Conservation (phyloP, 208 protist species). For the Lotmaria passim region DNA sequence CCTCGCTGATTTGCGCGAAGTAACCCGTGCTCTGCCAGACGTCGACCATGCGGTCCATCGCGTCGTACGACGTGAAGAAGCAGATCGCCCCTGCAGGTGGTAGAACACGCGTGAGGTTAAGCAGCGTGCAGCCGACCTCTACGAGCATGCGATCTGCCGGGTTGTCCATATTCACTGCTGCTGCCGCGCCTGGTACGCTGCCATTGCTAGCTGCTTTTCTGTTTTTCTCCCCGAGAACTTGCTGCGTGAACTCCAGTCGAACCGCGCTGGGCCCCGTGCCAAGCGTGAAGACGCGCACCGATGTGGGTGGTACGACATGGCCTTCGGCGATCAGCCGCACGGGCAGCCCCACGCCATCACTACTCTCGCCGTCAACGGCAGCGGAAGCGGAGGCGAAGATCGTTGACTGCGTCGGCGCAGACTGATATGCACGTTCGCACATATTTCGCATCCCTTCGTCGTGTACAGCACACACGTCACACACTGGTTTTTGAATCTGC, state of each 20-base stretch:
- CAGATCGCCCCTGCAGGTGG: constrained; percentile 92
- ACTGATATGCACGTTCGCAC: no score
- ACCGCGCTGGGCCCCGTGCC: constrained; percentile 60
- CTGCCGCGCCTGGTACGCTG: neutral
- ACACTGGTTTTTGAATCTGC: no score
- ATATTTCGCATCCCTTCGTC: no score
- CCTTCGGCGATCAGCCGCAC: constrained; percentile 64
- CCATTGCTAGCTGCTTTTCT: neutral
- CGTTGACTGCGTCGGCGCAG: no score
- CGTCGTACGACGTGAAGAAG: constrained; percentile 95
- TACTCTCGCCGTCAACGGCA: neutral
- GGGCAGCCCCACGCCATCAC: constrained; percentile 34
- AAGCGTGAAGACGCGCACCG: constrained; percentile 74
- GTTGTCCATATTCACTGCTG: neutral
- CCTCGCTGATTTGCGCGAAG: constrained; percentile 66
- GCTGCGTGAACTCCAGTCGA: constrained; percentile 63
- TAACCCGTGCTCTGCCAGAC: constrained; percentile 44
- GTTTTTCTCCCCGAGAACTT: neutral
- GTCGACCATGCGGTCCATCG: constrained; percentile 66
- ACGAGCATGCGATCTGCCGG: constrained; percentile 28
- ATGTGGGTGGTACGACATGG: constrained; percentile 87
- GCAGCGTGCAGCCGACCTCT: constrained; percentile 74
- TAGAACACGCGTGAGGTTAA: constrained; percentile 90
- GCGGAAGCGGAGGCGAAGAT: neutral
- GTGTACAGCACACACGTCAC: no score